Evolutionary conservation across 352 stramenopile genomes (phyloP).

Genomic region (Blastocystis sp.): DNA sequence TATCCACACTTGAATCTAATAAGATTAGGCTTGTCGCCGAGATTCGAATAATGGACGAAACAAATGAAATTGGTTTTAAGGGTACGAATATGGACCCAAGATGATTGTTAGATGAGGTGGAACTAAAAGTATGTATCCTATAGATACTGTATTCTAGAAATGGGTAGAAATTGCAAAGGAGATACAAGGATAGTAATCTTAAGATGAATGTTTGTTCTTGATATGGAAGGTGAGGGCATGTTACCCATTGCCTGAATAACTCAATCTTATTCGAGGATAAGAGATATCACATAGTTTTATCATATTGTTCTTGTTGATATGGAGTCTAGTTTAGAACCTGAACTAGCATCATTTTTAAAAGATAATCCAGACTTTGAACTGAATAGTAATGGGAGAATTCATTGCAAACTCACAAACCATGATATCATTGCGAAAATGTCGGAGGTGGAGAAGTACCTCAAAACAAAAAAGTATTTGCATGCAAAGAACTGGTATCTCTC

Average conservation of each 20-base stretch:
- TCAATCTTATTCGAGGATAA: neutral
- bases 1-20: neutral
- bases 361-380: conserved; percentile 50
- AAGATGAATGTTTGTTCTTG: neutral
- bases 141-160: neutral
- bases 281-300: neutral
- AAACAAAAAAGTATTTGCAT: conserved; percentile 38
- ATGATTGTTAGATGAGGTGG: neutral
- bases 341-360: conserved; percentile 9
- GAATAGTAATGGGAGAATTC: conserved; percentile 13
- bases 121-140: neutral
- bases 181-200: neutral
- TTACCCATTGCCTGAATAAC: neutral
- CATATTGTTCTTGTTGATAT: neutral
- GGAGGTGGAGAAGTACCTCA: conserved; percentile 51
- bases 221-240: neutral
- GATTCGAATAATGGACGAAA: neutral
- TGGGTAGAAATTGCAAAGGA: neutral
- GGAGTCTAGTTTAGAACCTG: neutral
- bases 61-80: neutral
- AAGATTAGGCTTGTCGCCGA: neutral
- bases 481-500: conserved; percentile 50
- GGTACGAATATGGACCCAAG: neutral
- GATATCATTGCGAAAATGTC: conserved; percentile 48
- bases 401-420: conserved; percentile 55